These are phyloP conservation scores for Capronia epimyces DNA, from an alignment of 2,329 filamentous ascomycete species.

Conservation along the genomic window DNA sequence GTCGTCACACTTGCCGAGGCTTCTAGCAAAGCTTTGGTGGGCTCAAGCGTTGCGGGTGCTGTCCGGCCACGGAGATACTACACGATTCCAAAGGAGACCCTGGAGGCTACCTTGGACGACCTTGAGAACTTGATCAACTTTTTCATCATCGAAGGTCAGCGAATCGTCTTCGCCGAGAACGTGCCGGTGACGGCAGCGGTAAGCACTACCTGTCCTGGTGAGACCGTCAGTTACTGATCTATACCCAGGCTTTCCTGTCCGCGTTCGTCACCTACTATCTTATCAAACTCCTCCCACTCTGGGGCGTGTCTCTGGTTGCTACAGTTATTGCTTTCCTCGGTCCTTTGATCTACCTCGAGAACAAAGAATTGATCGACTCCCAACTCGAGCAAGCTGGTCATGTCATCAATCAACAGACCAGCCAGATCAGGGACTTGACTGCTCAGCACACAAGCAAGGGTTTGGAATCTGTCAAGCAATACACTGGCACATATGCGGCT, in stretches of 20 bases:
- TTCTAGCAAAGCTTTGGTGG: slow-evolving; percentile 51
- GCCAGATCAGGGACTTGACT: slow-evolving; percentile 56
- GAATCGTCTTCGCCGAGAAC: slow-evolving; percentile 62
- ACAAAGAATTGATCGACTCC: slow-evolving; percentile 59
- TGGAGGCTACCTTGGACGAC: slow-evolving; percentile 58
- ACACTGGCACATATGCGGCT: slow-evolving; percentile 55
- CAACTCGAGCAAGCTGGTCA: slow-evolving; percentile 52
- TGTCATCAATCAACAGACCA: slow-evolving; percentile 54
- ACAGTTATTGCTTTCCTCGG: slow-evolving; percentile 54
- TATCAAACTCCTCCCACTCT: slow-evolving; percentile 61
- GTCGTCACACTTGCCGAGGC: slow-evolving; percentile 54
- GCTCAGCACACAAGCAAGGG: slow-evolving; percentile 56
- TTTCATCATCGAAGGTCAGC: slow-evolving; percentile 63
- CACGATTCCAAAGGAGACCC: slow-evolving; percentile 58
- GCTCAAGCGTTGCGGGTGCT: slow-evolving; percentile 55
- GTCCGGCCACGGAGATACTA: slow-evolving; percentile 62
- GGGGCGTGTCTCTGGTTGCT: slow-evolving; percentile 56
- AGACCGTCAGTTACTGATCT: slow-evolving; percentile 4
- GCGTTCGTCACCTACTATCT: slow-evolving; percentile 58
- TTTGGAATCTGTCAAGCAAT: slow-evolving; percentile 53
- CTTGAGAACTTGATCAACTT: slow-evolving; percentile 62
- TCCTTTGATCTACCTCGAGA: slow-evolving; percentile 59
- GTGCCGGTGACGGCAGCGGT: slow-evolving; percentile 56
- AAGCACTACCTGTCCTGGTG: slow-evolving; percentile 33
- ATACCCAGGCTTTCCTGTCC: slow-evolving; percentile 52